Base-by-base conservation (phyloP, 305 asterid species). In the Nicotiana rustica region DNA sequence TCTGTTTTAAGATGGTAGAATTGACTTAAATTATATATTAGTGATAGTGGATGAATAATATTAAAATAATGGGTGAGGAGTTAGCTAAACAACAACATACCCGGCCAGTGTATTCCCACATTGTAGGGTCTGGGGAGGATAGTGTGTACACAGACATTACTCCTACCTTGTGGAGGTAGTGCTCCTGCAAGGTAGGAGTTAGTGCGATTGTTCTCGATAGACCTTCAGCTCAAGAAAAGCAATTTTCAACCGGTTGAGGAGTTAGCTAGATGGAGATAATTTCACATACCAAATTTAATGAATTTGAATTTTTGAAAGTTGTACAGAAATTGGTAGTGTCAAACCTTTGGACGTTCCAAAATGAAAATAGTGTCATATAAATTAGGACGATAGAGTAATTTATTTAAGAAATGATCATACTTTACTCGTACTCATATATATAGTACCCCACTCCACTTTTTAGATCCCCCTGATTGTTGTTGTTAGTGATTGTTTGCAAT, bases 351-450 rank as follows among this genome's bases (percentile, higher is more conserved):
- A 65, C 9, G 18, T 29, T 65, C 44, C 19, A 65, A 65, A 65
- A 14, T 12, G 17, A 12, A 29, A 65, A 65, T 36, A 44, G 13
- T 70, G 60, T 70, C 44, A 66, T 66, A 66, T 6, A 12, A 66
- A 29, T 29, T 31, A 66, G 38, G 36, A 69, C 2, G 25, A 15
- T 10, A 69, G 57, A 38, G 77, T 69, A 69, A 52, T 68, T 69
- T 69, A 41, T 38, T 69, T 4, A 69, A 69, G 57, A 41, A 69
- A 69, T 29, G 59, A 10, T 41, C 77, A 69, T 69, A 18, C 10
- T 6, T 69, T 65, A 36, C 17, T 44, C 17, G 17, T 44, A 8
- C 66, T 79, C 35, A 79, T 65, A 19, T n/a, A 17, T 29, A 13
- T 47, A 21, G 79, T 73, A 25, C 41, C 19, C 14, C 15, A 5